Evolutionary conservation across 768 basidiomycete genomes (phyloP), one percentile per base, ranked within the genome.

Genomic region (Russula sp.): DNA sequence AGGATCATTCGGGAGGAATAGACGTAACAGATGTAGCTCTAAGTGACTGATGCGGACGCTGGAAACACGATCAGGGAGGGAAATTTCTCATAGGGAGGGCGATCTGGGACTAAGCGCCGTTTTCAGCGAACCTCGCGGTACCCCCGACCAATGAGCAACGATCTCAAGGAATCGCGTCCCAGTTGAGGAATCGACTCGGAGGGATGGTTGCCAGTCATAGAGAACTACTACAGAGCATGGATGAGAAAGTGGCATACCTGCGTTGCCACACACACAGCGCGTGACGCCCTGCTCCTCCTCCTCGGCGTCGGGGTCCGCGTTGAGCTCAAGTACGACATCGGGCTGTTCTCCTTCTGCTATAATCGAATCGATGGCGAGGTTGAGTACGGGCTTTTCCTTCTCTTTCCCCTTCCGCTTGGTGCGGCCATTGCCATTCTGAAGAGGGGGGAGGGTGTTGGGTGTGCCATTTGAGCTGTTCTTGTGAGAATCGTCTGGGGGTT

Each of bases 241-340:
- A 38, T 49, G 60, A 53, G 53, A 63, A 64, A 54, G 67, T 38
- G 68, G 77, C 84, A 71, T 70, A 92, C 89, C 89, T 67, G 84
- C 81, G 76, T 84, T 87, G 67, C 89, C 89, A 79, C 92, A 95
- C 57, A 94, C 82, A 75, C 92, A 95, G 68, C 92, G 87, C 72
- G 92, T 94, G 65, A 84, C 73, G 38, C 84, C 82, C 58, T 76
- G 75, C 55, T 84, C 87, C 70, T 87, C 86, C 61, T 79, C 80
- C 54, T 78, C 77, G 26, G 78, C 87, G 52, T 81, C 81, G 63
- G 59, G 59, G 3, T 61, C 64, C 11, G 22, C 59, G 30, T 75
- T 79, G 59, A 77, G 75, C 40, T 75, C 71, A 32, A 73, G 66
- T 2, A 72, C 67, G 56, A 72, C 54, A 61, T 74, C 73, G 20